phyloP scores from a whole-genome alignment of 257 asterid genomes.

The Primulina huaijiensis region DNA sequence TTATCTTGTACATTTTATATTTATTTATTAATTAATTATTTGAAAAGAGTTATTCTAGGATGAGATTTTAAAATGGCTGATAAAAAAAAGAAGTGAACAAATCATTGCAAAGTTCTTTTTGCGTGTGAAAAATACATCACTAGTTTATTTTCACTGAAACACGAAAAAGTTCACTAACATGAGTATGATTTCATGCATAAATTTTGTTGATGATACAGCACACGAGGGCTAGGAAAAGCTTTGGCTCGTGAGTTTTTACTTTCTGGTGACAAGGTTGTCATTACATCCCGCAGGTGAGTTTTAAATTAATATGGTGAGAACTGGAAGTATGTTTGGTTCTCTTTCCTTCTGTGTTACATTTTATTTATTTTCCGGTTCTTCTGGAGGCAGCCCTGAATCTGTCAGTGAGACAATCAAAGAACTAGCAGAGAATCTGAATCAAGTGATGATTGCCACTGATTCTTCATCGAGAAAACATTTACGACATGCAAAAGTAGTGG shows the following conservation, averaged over 20 bases:
- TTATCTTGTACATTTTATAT: no score
- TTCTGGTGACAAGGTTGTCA: slow-evolving; percentile 86
- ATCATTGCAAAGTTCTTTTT: no score
- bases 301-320: slow-evolving; percentile 14
- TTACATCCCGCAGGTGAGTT: slow-evolving; percentile 88
- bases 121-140: not conserved
- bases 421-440: slow-evolving; percentile 71
- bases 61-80: not conserved
- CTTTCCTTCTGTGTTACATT: slow-evolving; percentile 10
- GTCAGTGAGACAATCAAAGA: slow-evolving; percentile 68
- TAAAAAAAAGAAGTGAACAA: not conserved
- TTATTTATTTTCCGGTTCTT: slow-evolving; percentile 29
- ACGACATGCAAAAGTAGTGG: slow-evolving; percentile 71
- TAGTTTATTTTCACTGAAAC: no score
- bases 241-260: slow-evolving; percentile 91
- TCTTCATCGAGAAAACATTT: slow-evolving; percentile 43
- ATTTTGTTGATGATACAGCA: slow-evolving; percentile 54
- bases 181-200: slow-evolving; percentile 16
- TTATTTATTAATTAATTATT: no score
- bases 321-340: slow-evolving; percentile 20
- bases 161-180: not conserved
- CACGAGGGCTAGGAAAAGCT: slow-evolving; percentile 97
- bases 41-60: not conserved
- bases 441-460: slow-evolving; percentile 42
- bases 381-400: slow-evolving; percentile 70